Evolutionary conservation across 176 grass and related monocot genomes (phyloP), one percentile per base, ranked within the genome.

Genomic region (Saccharum officinarum): DNA sequence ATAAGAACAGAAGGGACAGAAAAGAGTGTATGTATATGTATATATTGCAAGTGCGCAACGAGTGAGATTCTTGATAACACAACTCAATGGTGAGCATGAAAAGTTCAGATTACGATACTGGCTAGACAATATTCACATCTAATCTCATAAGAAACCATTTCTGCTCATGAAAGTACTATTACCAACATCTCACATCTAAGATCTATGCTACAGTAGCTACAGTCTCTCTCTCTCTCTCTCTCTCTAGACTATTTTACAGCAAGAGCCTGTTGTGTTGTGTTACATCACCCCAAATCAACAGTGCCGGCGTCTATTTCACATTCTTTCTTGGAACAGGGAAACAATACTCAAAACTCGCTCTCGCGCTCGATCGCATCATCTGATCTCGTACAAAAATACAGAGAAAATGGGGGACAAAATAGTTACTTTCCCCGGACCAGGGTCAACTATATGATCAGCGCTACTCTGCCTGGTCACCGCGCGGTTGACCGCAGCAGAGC

Each of bases 401-500:
- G 40, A 63, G 44, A 77, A 82, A 69, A 66, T 3, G 2, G 57
- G 39, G 77, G 5, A 25, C 42, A 60, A 78, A 75, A 70, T 30
- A 69, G 55, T 30, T 68, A 65, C 17, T 77, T 77, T 31, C 23
- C 79, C 63, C 3, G 16, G 30, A 45, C 52, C 72, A 77, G 44
- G 76, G 79, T 86, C 79, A 78, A 25, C 83, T 71, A 36, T 84
- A 86, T 63, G 66, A 61, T 61, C 59, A 25, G n/a, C 59, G 59
- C 84, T 23, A 20, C 57, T 83, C 74, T 75, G 83, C 50, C 2
- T 12, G 46, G 80, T 62, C 89, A 80, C 67, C 38, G 75, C 78
- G 84, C 68, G 75, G 12, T 80, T 87, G 80, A 83, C 68, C 80
- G 46, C 76, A 39, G 80, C 84, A 87, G 79, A 60, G 46, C 86